Evolutionary conservation across 352 stramenopile genomes (phyloP), one percentile per base, ranked within the genome.

Genomic region (Thraustochytrium sp.): DNA sequence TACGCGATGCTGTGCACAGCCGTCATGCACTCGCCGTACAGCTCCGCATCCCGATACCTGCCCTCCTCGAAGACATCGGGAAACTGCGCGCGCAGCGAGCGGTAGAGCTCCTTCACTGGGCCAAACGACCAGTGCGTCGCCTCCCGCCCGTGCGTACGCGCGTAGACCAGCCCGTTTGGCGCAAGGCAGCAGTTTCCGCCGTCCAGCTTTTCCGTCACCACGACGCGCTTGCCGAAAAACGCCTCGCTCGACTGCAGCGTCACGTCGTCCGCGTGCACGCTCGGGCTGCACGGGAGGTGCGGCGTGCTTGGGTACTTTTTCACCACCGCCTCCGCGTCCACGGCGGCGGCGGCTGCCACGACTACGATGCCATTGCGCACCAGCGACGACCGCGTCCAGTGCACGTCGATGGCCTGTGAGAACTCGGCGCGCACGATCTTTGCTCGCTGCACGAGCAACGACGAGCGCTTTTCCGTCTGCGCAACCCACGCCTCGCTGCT

Each of bases 151-250:
- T 85, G 82, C 44, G 82, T 85, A 13, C 82, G 23, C 8, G 51
- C 82, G 31, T 65, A 85, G 9, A 85, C 82, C 18, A 54, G 59
- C 21, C 51, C 51, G 3, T 54, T 26, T 1, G 59, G 59, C 36
- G 18, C 38, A 23, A 85, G 54, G 68, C 82, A 85, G 49, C 46
- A 72, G 74, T 85, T 85, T 16, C 63, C 82, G 31, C 82, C 82
- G 54, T 85, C 82, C n/a, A 85, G 46, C 55, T 85, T 85, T 59
- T 85, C 82, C 16, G 65, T 84, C 13, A 85, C 68, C 5, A 85
- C 44, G 36, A 85, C 42, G 48, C 64, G 26, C 37, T 77, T 51
- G 2, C 55, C 77, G 38, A 18, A 80, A 2, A 80, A 80, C 11
- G 2, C 26, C 1, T 72, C 59, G 40, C 59, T 72, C n/a, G 34